Evolutionary conservation across 306 rosid species (phyloP).

Genomic region (Corylus americana): DNA sequence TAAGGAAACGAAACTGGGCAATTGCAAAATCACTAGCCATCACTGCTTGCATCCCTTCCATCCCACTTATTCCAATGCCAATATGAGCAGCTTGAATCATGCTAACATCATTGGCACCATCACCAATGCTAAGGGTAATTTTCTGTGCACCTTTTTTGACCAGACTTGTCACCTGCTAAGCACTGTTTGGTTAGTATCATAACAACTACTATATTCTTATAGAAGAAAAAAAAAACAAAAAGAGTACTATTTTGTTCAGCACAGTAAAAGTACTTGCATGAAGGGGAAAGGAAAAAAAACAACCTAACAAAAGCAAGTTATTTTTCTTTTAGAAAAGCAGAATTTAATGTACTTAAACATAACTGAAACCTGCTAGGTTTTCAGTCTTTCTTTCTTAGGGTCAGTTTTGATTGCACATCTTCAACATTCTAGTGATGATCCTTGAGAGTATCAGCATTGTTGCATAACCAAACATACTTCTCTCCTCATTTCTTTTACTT

Average conservation of each 20-base stretch:
- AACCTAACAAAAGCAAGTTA: too few relatives aligned
- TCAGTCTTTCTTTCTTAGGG: background rate
- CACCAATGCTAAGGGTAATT: conserved; percentile 94
- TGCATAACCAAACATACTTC: background rate
- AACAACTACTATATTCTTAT: background rate
- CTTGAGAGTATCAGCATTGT: too few relatives aligned
- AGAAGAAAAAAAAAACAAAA: background rate
- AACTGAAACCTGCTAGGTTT: background rate
- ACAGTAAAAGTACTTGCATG: too few relatives aligned
- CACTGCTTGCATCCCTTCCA: conserved; percentile 99
- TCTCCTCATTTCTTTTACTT: background rate
- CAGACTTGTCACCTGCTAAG: conserved; percentile 81
- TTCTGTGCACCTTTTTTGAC: conserved; percentile 88
- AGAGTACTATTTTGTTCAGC: background rate
- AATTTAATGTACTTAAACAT: background rate
- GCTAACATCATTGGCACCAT: conserved; percentile 99
- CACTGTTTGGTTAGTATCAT: conserved; percentile 10
- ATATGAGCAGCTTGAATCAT: conserved; percentile 99
- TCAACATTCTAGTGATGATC: too few relatives aligned
- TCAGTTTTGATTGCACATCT: background rate
- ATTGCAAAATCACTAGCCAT: conserved; percentile 99
- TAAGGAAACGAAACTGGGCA: conserved; percentile 95
- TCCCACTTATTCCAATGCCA: conserved; percentile 94
- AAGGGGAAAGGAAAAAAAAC: too few relatives aligned
- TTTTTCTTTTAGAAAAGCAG: too few relatives aligned